Evolutionary conservation across 148 eudicot species (phyloP), one percentile per base, ranked within the genome.

Genomic region (Arbutus unedo): DNA sequence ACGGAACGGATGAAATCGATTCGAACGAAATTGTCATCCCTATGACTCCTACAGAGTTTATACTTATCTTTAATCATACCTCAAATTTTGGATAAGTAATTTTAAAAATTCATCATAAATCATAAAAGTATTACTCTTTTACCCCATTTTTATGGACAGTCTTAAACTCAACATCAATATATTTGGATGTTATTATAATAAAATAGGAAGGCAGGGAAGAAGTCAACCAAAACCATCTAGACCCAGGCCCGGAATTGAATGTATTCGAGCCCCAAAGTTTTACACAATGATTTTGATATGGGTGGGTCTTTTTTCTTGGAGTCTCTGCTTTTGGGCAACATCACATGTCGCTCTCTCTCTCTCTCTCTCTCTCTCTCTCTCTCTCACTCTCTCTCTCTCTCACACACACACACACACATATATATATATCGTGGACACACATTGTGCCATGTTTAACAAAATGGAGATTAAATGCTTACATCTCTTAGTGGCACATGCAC

Each of bases 301-400:
- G 75, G 80, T 66, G 76, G 68, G 81, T 45, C 43, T 77, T 67
- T 47, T 72, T 18, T 45, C 77, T 60, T 48, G 55, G 45, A 77
- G 59, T 44, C 38, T 79, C 21, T 38, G 53, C 21, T 55, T 31
- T 31, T 31, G 38, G 38, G 11, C 56, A 70, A 44, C 76, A 70
- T 80, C 86, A 80, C 81, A 83, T 83, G 88, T 87, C 86, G 25
- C n/a, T n/a, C n/a, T n/a, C n/a, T n/a, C n/a, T n/a, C n/a, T n/a
- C n/a, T n/a, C n/a, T n/a, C n/a, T n/a, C n/a, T n/a, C n/a, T n/a
- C n/a, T n/a, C n/a, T n/a, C n/a, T n/a, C n/a, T n/a, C n/a, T n/a
- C n/a, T n/a, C n/a, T n/a, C n/a, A n/a, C n/a, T n/a, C n/a, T n/a
- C n/a, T n/a, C n/a, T n/a, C n/a, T n/a, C n/a, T n/a, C n/a, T n/a